Conservation (phyloP, 805 yeast species). For the Pichia eremophila region DNA sequence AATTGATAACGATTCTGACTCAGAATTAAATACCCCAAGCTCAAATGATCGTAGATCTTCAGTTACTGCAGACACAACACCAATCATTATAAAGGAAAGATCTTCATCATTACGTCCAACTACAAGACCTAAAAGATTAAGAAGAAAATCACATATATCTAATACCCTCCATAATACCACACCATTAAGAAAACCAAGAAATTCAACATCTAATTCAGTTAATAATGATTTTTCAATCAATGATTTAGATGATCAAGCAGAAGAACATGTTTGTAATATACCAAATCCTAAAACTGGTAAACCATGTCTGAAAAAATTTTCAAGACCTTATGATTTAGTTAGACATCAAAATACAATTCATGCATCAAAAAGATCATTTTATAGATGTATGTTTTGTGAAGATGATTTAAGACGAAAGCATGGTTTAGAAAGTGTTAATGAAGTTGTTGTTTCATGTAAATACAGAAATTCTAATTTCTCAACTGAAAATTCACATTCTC, state of each 20-base stretch:
- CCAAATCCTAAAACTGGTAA: conserved; percentile 51
- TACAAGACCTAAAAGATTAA: conserved; percentile 7
- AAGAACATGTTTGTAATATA: conserved; percentile 48
- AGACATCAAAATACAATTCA: conserved; percentile 96
- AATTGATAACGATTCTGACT: conserved; percentile 12
- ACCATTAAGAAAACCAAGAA: conserved; percentile 4
- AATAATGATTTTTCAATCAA: background rate
- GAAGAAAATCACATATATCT: conserved; percentile 2
- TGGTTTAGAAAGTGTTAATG: conserved; percentile 36
- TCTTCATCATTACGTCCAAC: conserved; percentile 16
- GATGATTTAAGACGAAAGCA: conserved; percentile 43
- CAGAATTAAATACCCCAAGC: conserved; percentile 24
- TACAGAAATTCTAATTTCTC: conserved; percentile 22
- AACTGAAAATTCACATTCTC: conserved; percentile 22
- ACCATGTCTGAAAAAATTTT: conserved; percentile 70
- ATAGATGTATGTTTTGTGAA: conserved; percentile 81
- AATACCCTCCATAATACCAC: background rate
- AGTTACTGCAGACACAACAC: conserved; percentile 14
- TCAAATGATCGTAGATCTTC: conserved; percentile 22
- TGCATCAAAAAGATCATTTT: conserved; percentile 76
- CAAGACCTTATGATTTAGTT: conserved; percentile 89
- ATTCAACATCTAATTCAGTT: background rate
- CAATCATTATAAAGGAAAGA: conserved; percentile 11
- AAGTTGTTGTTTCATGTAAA: conserved; percentile 27
- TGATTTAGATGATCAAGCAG: conserved; percentile 8